phyloP scores from a whole-genome alignment of 2,329 filamentous ascomycete genomes.

The Epichloe bromicola region DNA sequence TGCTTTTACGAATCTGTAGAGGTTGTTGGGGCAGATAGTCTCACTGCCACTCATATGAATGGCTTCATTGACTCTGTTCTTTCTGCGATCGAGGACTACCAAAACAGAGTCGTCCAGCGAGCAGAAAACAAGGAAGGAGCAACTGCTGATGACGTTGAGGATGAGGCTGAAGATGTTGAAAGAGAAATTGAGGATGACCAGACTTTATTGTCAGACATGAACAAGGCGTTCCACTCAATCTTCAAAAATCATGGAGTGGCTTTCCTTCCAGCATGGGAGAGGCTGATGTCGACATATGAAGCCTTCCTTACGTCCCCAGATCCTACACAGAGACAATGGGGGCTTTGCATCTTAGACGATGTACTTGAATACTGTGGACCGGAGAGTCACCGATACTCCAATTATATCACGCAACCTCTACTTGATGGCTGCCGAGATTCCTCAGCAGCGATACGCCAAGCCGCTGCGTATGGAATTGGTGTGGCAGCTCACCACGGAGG shows the following conservation, averaged over 20 bases:
- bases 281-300: conserved; percentile 73
- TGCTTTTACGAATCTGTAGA: conserved; percentile 99
- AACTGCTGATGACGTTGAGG: conserved; percentile 78
- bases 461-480: conserved; percentile 89
- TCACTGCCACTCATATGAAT: conserved; percentile 66
- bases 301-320: conserved; percentile 70
- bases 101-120: conserved; percentile 69
- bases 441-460: conserved; percentile 86
- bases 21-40: conserved; percentile 74
- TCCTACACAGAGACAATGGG: conserved; percentile 91
- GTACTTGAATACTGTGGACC: conserved; percentile 92
- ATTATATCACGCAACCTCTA: conserved; percentile 76
- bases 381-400: conserved; percentile 75
- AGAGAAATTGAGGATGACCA: conserved; percentile 96
- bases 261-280: conserved; percentile 83
- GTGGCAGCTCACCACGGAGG: conserved; percentile 91
- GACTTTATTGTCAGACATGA: conserved; percentile 95
- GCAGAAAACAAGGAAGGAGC: conserved; percentile 63
- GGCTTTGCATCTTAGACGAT: conserved; percentile 97
- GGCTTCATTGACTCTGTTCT: conserved; percentile 78
- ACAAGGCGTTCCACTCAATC: conserved; percentile 97
- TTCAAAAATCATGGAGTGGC: conserved; percentile 87
- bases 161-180: conserved; percentile 73
- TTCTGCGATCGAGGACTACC: conserved; percentile 84
- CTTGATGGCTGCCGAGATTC: conserved; percentile 74